A percentile compares a stretch with the other conserved stretches of the same genome.
Conservation (phyloP, 225 moss, liverwort and hornwort genomes). For the Sphagnum tenellum region DNA sequence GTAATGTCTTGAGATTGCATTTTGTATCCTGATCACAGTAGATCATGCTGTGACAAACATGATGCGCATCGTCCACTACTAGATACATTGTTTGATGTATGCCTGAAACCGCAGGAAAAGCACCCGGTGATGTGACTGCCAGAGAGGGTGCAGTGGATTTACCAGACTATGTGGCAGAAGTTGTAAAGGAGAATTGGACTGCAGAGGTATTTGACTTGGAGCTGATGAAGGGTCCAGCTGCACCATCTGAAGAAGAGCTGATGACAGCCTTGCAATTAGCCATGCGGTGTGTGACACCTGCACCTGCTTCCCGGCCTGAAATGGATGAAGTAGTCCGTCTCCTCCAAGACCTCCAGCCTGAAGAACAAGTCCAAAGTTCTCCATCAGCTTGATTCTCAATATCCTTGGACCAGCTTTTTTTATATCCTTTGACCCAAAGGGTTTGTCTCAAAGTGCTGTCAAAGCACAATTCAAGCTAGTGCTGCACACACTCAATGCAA, state of each 20-base stretch:
- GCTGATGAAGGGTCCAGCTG: slow-evolving; percentile 54
- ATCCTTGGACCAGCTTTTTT: slow-evolving; percentile 13
- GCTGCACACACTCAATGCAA: slow-evolving; percentile 7
- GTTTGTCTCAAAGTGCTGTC: slow-evolving; percentile 15
- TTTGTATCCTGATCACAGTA: too few species aligned
- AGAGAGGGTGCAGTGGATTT: slow-evolving; percentile 64
- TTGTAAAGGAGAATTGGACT: slow-evolving; percentile 89
- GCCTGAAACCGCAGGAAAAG: slow-evolving; percentile 27
- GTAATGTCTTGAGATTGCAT: too few species aligned
- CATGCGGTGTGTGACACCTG: slow-evolving; percentile 80
- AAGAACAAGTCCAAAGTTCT: slow-evolving; percentile 23
- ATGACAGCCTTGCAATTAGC: slow-evolving; percentile 80
- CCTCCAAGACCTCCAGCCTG: slow-evolving; percentile 48
- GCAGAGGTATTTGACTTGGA: slow-evolving; percentile 79
- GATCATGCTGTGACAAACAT: too few species aligned
- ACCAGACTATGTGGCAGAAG: slow-evolving; percentile 71
- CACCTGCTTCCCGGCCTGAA: slow-evolving; percentile 61
- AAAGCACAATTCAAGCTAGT: slow-evolving; percentile 19
- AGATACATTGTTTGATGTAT: too few species aligned
- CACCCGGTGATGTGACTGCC: slow-evolving; percentile 55
- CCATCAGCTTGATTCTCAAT: slow-evolving; percentile 18
- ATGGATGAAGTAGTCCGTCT: slow-evolving; percentile 53
- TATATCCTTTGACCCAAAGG: slow-evolving; percentile 4
- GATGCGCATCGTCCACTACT: too few species aligned
- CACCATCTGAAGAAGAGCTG: slow-evolving; percentile 73